Conservation (phyloP, 2,329 filamentous ascomycete species). For the Alternaria burnsii region DNA sequence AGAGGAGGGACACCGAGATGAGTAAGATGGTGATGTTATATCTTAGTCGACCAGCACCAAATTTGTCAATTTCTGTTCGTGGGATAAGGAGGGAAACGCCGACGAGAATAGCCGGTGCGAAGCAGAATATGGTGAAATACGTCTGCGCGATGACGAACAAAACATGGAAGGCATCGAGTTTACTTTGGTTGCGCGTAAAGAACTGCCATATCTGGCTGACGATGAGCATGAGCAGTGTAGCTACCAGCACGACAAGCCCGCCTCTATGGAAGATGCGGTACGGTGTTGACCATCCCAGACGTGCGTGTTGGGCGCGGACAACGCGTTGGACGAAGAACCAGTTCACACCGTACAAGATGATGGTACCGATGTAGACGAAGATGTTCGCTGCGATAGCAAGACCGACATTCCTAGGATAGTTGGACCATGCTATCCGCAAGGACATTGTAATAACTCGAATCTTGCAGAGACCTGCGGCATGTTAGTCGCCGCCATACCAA, state of each 20-base stretch:
- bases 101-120: conserved; percentile 70
- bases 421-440: conserved; percentile 51
- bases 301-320: conserved; percentile 75
- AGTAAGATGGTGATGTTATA: conserved; percentile 74
- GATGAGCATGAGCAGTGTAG: conserved; percentile 72
- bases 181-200: conserved; percentile 68
- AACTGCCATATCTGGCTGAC: conserved; percentile 69
- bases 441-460: conserved; percentile 54
- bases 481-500: conserved; percentile 17
- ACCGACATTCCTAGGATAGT: conserved; percentile 51
- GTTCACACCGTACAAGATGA: conserved; percentile 82
- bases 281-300: conserved; percentile 71
- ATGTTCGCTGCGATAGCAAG: conserved; percentile 69
- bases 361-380: conserved; percentile 76
- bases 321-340: conserved; percentile 80
- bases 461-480: conserved; percentile 53
- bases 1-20: conserved; percentile 63
- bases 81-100: conserved; percentile 58
- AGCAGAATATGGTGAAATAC: conserved; percentile 71
- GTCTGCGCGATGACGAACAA: conserved; percentile 72
- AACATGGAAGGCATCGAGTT: conserved; percentile 63
- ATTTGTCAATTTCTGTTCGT: conserved; percentile 60
- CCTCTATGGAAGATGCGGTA: conserved; percentile 60
- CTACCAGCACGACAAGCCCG: conserved; percentile 64
- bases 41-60: conserved; percentile 72